These are phyloP conservation scores for Thermothielavioides terrestris DNA, from an alignment of 495 filamentous ascomycete species.

Conservation along the genomic window DNA sequence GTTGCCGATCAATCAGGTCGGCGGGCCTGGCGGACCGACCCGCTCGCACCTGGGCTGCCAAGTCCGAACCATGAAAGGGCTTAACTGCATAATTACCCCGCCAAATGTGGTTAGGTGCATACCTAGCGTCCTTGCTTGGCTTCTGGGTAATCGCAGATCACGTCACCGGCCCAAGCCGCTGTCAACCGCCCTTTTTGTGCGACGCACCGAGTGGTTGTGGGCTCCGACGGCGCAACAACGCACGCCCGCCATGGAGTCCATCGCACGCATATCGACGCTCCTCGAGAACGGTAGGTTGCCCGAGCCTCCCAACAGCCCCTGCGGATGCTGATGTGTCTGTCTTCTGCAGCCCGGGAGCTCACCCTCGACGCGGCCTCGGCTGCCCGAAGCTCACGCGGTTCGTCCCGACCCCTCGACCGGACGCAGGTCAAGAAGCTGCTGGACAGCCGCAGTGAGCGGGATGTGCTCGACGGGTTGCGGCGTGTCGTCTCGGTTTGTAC, in stretches of 20 bases:
- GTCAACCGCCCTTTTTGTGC: neutral
- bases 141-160: constrained; percentile 14
- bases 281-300: constrained; percentile 81
- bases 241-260: constrained; percentile 66
- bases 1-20: constrained; percentile 1
- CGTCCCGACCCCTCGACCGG: constrained; percentile 43
- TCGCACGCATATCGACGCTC: constrained; percentile 83
- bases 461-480: constrained; percentile 85
- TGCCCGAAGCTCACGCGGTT: constrained; percentile 48
- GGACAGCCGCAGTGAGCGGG: constrained; percentile 86
- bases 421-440: constrained; percentile 84
- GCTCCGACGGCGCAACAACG: neutral
- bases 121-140: too few relatives aligned
- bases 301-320: neutral
- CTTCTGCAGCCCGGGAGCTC: constrained; percentile 70
- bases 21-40: constrained; percentile 10
- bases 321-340: neutral
- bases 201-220: neutral
- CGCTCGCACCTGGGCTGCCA: constrained; percentile 2
- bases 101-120: constrained; percentile 7
- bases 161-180: constrained; percentile 30
- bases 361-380: constrained; percentile 92
- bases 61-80: constrained; percentile 11
- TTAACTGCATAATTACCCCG: constrained; percentile 27
- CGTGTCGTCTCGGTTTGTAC: constrained; percentile 74